Base-by-base conservation (phyloP, 129 eudicot genomes). In the Centrapalus pauciflorus region DNA sequence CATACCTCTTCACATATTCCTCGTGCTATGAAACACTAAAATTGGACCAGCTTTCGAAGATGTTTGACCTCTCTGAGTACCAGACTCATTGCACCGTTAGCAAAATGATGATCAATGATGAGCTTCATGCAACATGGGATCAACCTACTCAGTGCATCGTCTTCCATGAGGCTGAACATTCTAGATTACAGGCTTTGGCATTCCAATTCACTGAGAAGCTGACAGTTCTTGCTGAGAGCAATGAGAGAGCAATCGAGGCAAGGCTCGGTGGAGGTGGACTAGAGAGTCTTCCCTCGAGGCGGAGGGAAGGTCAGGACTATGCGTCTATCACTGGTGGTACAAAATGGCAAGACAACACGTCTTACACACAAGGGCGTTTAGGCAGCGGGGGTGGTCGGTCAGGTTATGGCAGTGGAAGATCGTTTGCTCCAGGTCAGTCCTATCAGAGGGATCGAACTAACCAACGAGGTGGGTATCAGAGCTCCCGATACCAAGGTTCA, bases 71-170 rank as follows among this genome's bases (percentile, higher is more conserved):
- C 0, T 64, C 94, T 0, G 88, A 83, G 1, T 8, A 72, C 20
- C 86, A 79, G 55, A 77, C 92, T 4, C 93, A 81, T 57, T 69
- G 87, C 73, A 76, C 71, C 3, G 84, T 85, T 54, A 87, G 96
- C 61, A 87, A 83, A 60, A 91, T 91, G 97, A 85, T 91, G 84
- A 75, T 87, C n/a, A 82, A 72, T 1, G 94, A 87, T 63, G 97
- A 91, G 83, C 90, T 91, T 17, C 84, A 77, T 37, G 96, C 88
- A 0, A 76, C 81, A 60, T 87, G 83, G 97, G 96, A 87, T 70
- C 96, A 91, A 48, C 94, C 90, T 0, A 77, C 94, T 7, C 69
- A 55, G 7, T 87, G 84, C 83, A 80, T 85, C 0, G 75, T 91
- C 8, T 91, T 87, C 80, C 90, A 83, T 63, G 96, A 87, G 38